phyloP scores from a whole-genome alignment of 2,329 filamentous ascomycete species.

The Aspergillus quadrilineatus region DNA sequence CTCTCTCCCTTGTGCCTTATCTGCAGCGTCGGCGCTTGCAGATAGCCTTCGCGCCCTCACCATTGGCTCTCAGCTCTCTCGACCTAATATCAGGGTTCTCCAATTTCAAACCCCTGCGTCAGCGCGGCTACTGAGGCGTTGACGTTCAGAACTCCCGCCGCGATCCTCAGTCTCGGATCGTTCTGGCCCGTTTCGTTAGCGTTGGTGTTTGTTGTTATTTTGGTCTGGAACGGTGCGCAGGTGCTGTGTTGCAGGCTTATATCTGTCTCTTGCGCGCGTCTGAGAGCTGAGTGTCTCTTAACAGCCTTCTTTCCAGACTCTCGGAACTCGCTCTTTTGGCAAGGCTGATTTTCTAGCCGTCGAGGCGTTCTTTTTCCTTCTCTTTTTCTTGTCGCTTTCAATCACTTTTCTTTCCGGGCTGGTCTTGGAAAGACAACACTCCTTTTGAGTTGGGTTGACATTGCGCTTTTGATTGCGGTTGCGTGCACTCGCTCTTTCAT shows the following conservation, averaged over 20 bases:
- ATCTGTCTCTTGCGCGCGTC: conserved; percentile 8
- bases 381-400: neutral
- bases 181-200: conserved; percentile 14
- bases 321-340: conserved; percentile 1
- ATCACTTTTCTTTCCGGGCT: conserved; percentile 19
- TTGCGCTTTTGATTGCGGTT: neutral
- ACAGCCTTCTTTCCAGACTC: neutral
- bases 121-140: conserved; percentile 25
- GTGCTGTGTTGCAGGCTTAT: conserved; percentile 9
- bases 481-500: conserved; percentile 2
- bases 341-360: conserved; percentile 2
- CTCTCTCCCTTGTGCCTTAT: conserved; percentile 12
- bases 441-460: conserved; percentile 6
- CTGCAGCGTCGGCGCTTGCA: conserved; percentile 25
- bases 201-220: conserved; percentile 16
- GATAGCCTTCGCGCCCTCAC: conserved; percentile 3
- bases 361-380: conserved; percentile 6
- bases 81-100: conserved; percentile 12
- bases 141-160: conserved; percentile 14
- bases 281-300: conserved; percentile 2
- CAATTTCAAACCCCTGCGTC: conserved; percentile 20
- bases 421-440: conserved; percentile 17
- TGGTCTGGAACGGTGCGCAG: conserved; percentile 8
- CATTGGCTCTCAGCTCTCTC: conserved; percentile 20
- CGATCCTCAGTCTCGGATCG: conserved; percentile 14